Percentiles rank a stretch among this genome's conserved stretches.
Evolutionary conservation across 371 early-diverging fungal species (phyloP).

Genomic region (Mucor velutinosus): DNA sequence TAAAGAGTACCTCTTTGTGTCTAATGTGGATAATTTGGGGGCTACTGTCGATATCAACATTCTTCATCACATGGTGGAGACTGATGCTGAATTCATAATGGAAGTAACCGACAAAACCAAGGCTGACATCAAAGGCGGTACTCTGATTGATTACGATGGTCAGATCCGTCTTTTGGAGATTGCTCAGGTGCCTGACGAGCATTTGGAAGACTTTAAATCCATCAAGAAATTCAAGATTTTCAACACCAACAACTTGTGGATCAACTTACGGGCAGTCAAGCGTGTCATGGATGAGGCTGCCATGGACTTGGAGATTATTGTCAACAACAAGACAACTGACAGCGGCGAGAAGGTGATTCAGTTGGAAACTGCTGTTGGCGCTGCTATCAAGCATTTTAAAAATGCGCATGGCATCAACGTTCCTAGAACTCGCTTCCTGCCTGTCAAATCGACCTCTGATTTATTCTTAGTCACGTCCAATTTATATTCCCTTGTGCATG

Average conservation of each 20-base stretch:
- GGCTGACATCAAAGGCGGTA: constrained; percentile 99
- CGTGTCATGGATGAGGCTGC: constrained; percentile 83
- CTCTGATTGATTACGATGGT: constrained; percentile 98
- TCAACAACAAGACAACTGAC: constrained; percentile 92
- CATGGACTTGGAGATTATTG: constrained; percentile 96
- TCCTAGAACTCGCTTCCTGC: constrained; percentile 97
- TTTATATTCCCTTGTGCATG: constrained; percentile 92
- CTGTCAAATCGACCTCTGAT: constrained; percentile 99
- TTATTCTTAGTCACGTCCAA: constrained; percentile 97
- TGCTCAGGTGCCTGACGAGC: constrained; percentile 97
- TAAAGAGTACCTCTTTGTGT: constrained; percentile 99
- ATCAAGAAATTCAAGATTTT: constrained; percentile 99
- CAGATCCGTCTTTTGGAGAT: constrained; percentile 96
- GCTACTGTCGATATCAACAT: constrained; percentile 97
- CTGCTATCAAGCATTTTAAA: constrained; percentile 98
- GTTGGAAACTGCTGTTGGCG: constrained; percentile 99
- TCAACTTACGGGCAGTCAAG: constrained; percentile 95
- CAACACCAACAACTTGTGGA: constrained; percentile 99
- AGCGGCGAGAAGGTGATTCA: constrained; percentile 96
- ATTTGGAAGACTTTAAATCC: constrained; percentile 98
- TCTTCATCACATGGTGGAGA: constrained; percentile 89
- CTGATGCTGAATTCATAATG: constrained; percentile 97
- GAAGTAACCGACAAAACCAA: constrained; percentile 99
- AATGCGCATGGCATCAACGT: constrained; percentile 98
- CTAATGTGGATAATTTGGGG: constrained; percentile 99